These are phyloP conservation scores for Alternaria hordeiaustralica DNA, from an alignment of 2,329 filamentous ascomycete species.

Conservation along the genomic window DNA sequence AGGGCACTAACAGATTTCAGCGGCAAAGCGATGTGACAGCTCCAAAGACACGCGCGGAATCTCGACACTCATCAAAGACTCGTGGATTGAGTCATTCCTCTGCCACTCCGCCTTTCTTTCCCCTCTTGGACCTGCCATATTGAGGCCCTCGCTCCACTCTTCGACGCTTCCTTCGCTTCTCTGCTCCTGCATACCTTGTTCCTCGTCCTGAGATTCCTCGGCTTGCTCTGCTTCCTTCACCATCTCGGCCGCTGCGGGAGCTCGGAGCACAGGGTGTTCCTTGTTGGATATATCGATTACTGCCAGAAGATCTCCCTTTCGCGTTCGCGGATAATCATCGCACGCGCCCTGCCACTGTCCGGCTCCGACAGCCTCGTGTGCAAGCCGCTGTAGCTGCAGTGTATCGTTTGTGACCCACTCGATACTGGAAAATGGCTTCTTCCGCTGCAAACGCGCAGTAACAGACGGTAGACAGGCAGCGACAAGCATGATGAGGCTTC, in stretches of 20 bases:
- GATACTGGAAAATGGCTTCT: slow-evolving; percentile 4
- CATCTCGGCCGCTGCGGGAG: background rate
- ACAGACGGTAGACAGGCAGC: background rate
- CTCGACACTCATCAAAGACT: background rate
- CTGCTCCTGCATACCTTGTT: background rate
- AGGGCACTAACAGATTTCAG: background rate
- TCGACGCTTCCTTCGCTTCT: background rate
- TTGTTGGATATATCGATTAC: background rate
- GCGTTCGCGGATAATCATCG: slow-evolving; percentile 7
- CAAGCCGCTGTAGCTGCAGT: slow-evolving; percentile 30
- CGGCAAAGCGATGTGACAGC: background rate
- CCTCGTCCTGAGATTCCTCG: background rate
- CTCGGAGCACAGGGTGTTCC: slow-evolving; percentile 1
- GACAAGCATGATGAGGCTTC: slow-evolving; percentile 21
- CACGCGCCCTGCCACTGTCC: slow-evolving; percentile 8
- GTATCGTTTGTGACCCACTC: slow-evolving; percentile 22
- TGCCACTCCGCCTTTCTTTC: background rate
- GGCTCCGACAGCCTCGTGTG: slow-evolving; percentile 25
- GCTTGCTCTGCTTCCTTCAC: background rate
- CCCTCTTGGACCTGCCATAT: background rate
- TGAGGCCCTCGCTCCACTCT: background rate
- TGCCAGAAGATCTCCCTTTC: slow-evolving; percentile 7
- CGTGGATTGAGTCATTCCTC: background rate
- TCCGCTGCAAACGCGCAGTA: background rate
- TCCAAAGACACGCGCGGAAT: background rate